Evolutionary conservation across 306 rosid genomes (phyloP), one percentile per base, ranked within the genome.

Genomic region (Arachis stenosperma): DNA sequence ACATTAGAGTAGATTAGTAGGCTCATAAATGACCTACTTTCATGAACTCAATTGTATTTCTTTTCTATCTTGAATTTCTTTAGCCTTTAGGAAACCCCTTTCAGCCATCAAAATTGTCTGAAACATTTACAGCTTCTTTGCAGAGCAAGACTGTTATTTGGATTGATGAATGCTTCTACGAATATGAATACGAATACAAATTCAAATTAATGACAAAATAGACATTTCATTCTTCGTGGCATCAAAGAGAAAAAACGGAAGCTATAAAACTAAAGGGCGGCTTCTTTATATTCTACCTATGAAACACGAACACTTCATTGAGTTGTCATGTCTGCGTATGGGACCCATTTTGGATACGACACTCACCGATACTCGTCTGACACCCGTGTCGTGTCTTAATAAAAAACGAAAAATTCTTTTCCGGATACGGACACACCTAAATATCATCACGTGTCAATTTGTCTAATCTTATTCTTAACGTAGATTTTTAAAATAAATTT

Each of bases 11-110:
- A 17, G 17, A 17, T 17, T 17, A 51, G 29, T 40, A 12, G 46
- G 51, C 6, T 33, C 37, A 52, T 41, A 71, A 71, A n/a, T 44
- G 39, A 67, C 29, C 69, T 33, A 6, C 46, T 56, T 64, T 30
- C 52, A 56, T 69, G 58, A 33, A 13, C 37, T 62, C 57, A 40
- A 15, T 37, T 61, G 14, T 56, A 4, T 17, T 42, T 14, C 79
- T 48, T 60, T 55, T 11, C 44, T 59, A 22, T 33, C 37, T 33
- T 33, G 0, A 33, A 33, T 33, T 33, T 33, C 37, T 33, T 33
- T 33, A 33, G 37, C 37, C 57, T 33, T 5, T 41, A 9, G 43
- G 68, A 41, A 46, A 65, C 43, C 17, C 55, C 13, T 47, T 9
- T 7, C 29, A 66, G 44, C 3, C 6, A 33, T 13, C 12, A 42